These are phyloP conservation scores for Starmerella etchellsii DNA, from an alignment of 805 yeast species.

Conservation along the genomic window DNA sequence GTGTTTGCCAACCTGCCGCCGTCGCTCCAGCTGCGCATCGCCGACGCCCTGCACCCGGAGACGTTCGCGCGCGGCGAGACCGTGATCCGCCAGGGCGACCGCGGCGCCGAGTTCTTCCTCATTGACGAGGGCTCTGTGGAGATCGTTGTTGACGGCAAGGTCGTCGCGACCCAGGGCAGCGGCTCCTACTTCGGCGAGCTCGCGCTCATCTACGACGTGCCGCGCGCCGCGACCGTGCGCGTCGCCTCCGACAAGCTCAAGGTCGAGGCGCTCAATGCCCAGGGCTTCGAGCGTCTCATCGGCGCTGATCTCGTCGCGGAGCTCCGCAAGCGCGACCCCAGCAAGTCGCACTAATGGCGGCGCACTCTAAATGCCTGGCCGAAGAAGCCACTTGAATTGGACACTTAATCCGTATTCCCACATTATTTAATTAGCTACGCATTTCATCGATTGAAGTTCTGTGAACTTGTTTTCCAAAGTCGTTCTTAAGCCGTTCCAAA, in stretches of 20 bases:
- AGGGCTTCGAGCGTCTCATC: constrained; percentile 82
- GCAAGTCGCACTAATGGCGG: constrained; percentile 1
- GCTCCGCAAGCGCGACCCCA: constrained; percentile 72
- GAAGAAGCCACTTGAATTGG: no score
- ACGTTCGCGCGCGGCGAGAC: constrained; percentile 55
- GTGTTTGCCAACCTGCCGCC: constrained; percentile 58
- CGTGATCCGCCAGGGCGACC: constrained; percentile 77
- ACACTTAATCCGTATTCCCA: no score
- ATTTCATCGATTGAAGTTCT: no score
- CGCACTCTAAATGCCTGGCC: no score
- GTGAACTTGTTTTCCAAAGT: no score
- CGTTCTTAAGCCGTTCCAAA: no score
- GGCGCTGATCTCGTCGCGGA: constrained; percentile 84
- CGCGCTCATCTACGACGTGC: constrained; percentile 79
- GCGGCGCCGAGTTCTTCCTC: constrained; percentile 61
- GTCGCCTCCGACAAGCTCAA: constrained; percentile 56
- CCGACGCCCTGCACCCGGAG: constrained; percentile 84
- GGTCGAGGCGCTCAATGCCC: constrained; percentile 84
- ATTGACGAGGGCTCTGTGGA: constrained; percentile 74
- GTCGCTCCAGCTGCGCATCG: constrained; percentile 79
- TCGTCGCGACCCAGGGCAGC: constrained; percentile 45
- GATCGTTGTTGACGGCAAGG: constrained; percentile 47
- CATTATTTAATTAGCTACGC: no score
- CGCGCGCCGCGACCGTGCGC: constrained; percentile 85
- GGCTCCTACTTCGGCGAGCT: constrained; percentile 97